Percentiles rank a stretch among this genome's conserved stretches.
Conservation (phyloP, 2,329 filamentous ascomycete genomes). For the Fusarium sp. region DNA sequence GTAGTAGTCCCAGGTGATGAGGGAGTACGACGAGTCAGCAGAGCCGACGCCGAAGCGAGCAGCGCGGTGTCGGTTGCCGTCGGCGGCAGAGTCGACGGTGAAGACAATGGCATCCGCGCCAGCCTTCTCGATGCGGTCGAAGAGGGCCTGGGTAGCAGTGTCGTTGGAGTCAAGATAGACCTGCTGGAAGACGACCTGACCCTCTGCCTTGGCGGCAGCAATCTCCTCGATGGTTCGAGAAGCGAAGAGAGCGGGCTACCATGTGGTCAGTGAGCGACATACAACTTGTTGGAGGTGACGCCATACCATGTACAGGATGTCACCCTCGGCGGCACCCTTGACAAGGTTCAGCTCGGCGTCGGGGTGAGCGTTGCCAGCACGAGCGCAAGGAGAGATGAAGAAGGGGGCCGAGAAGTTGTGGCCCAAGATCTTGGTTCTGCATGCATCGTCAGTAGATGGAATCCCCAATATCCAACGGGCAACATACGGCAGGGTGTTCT, state of each 20-base stretch:
- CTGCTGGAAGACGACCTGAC: conserved; percentile 53
- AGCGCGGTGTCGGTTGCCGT: conserved; percentile 53
- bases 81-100: conserved; percentile 53
- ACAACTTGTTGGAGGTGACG: too few species aligned
- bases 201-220: conserved; percentile 47
- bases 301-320: conserved; percentile 60
- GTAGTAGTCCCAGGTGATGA: conserved; percentile 51
- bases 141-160: conserved; percentile 46
- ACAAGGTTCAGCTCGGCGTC: conserved; percentile 61
- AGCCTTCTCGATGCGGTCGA: conserved; percentile 46
- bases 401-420: conserved; percentile 64
- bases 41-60: conserved; percentile 52
- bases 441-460: neutral
- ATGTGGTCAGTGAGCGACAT: neutral
- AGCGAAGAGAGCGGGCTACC: conserved; percentile 49
- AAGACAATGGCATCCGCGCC: conserved; percentile 52
- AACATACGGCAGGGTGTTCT: conserved; percentile 49
- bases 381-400: conserved; percentile 62
- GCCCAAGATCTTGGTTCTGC: conserved; percentile 59
- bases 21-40: conserved; percentile 24
- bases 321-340: conserved; percentile 56
- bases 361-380: conserved; percentile 55
- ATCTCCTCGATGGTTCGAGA: conserved; percentile 51
- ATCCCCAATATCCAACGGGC: conserved; percentile 1
- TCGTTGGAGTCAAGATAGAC: conserved; percentile 46